Base-by-base conservation (phyloP, 2,329 filamentous ascomycete genomes). In the Aspergillus niger region DNA sequence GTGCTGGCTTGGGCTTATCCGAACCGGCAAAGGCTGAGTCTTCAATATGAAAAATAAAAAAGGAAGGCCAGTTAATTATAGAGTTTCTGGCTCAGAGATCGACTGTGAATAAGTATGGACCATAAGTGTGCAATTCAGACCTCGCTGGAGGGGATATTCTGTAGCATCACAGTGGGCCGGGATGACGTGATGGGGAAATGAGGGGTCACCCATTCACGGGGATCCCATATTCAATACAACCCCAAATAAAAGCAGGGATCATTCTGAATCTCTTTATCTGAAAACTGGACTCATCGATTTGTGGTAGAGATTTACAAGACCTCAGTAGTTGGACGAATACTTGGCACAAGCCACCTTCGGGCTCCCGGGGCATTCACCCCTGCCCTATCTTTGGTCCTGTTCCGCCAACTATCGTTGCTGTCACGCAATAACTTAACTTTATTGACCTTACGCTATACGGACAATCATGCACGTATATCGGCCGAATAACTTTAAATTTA, bases 81-180 rank as follows among this genome's bases (percentile, higher is more conserved):
- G 15, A 49, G 15, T 2, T 8, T 20, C 4, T 20, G 10, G 10
- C 0, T 36, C 17, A 30, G n/a, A 24, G 3, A 26, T 13, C 38
- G 22, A 38, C 36, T 7, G 36, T 17, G n/a, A 39, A 24, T 53
- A 38, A n/a, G 17, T 39, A 53, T 3, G 8, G 13, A 26, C 26
- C 17, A 39, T 26, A 24, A 15, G 32, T 13, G 32, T 36, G 32
- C 11, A 36, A 36, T 36, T 36, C 44, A 56, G 51, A 20, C 47
- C 36, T 30, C 36, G 13, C n/a, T 48, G n/a, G 8, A 36, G 32
- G 32, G 32, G 32, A 36, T 36, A 11, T 36, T 36, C 11, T 10
- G 11, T 66, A 66, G 67, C 73, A 74, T 72, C 73, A 76, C 63
- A 63, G 73, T 75, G 74, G 74, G 64, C 65, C 72, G 58, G 15